These are phyloP conservation scores for Colletotrichum trifolii DNA, from an alignment of 2,329 filamentous ascomycete species.

Conservation along the genomic window DNA sequence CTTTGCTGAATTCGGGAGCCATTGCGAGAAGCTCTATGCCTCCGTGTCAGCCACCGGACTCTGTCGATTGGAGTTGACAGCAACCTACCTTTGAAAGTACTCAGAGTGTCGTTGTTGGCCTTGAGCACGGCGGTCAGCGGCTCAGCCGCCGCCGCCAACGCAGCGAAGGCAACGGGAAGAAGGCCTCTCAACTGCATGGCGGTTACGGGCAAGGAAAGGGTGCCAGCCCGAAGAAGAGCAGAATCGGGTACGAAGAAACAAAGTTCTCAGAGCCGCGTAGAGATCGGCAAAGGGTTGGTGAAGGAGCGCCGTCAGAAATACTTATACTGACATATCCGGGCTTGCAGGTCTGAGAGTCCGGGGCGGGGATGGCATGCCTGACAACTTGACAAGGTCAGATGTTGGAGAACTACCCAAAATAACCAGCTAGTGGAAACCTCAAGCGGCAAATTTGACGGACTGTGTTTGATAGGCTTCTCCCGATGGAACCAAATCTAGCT, in stretches of 20 bases:
- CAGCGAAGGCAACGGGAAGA: conserved; percentile 38
- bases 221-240: conserved; percentile 15
- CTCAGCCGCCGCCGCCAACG: conserved; percentile 38
- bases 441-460: not conserved
- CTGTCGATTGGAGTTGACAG: not conserved
- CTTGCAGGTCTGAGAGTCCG: conserved; percentile 18
- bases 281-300: conserved; percentile 10
- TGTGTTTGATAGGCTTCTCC: conserved; percentile 16
- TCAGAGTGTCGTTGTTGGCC: conserved; percentile 40
- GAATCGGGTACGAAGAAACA: conserved; percentile 13
- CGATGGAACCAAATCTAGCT: conserved; percentile 9
- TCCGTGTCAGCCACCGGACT: conserved; percentile 14
- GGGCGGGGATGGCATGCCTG: conserved; percentile 19
- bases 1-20: conserved; percentile 41
- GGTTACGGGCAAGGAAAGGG: conserved; percentile 15
- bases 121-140: conserved; percentile 39
- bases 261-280: not conserved
- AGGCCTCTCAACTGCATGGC: conserved; percentile 40
- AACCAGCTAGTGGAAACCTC: conserved; percentile 8
- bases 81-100: conserved; percentile 39
- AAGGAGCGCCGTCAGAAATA: conserved; percentile 18
- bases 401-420: conserved; percentile 22
- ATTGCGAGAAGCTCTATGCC: conserved; percentile 35
- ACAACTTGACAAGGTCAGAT: conserved; percentile 25
- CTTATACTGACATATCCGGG: conserved; percentile 34